Base-by-base conservation (phyloP, 2,329 filamentous ascomycete species). In the Colletotrichum spinosum region DNA sequence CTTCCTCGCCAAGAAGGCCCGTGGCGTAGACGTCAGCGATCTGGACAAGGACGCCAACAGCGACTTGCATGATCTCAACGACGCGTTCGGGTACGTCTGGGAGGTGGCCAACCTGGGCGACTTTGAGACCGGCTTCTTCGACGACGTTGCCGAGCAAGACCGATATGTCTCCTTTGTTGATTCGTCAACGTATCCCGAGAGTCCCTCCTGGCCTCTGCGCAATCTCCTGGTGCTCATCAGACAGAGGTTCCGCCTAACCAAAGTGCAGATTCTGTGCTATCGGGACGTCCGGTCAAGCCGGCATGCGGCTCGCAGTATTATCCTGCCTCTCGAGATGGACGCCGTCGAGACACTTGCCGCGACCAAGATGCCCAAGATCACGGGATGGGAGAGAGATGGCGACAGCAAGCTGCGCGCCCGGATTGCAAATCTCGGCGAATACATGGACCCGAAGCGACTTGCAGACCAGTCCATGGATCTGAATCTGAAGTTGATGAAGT, bases 401-500 rank as follows among this genome's bases (percentile, higher is more conserved):
- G 84, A 87, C 33, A 91, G 92, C 34, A 97, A 97, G 74, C 82
- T 98, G 15, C 87, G 88, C 15, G 89, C 92, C 13, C 90, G 92
- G 69, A 86, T 91, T 15, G 93, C 93, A 12, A 93, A 97, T 72
- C 84, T 99, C 8, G 91, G 92, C 17, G 93, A 96, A 72, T 97
- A 97, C 72, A 95, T 99, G 91, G 94, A 99, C 74, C 95, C 96
- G 7, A 83, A 86, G 39, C 90, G 90, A 73, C 83, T 98, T 15
- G 96, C 96, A 25, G 94, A 98, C 74, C 94, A 97, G 75, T 94
- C 94, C 1, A 95, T 98, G 9, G 96, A 99, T 73, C 85, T 99
- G 64, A 99, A 99, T 73, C 84, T 98, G 66, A 98, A 98, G 79
- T 85, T 99, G 63, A 99, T 99, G 90, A 99, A 97, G 80, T 99